Evolutionary conservation across 805 yeast genomes (phyloP).

Genomic region (Wickerhamomyces silvicola): DNA sequence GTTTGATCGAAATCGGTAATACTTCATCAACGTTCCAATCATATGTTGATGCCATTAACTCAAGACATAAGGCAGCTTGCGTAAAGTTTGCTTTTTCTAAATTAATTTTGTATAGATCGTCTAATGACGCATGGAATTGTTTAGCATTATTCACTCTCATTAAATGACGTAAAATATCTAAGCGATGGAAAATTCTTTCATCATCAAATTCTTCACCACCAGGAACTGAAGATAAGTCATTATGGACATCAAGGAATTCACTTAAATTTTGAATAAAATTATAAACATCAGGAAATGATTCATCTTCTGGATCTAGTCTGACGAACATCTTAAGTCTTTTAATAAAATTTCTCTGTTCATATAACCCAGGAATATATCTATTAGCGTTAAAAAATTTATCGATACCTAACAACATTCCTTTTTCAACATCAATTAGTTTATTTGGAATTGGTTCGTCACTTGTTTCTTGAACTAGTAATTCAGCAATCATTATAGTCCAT

Average conservation of each 20-base stretch:
- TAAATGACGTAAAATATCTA: conserved; percentile 70
- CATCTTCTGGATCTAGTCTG: conserved; percentile 58
- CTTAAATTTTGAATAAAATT: conserved; percentile 47
- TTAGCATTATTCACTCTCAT: conserved; percentile 76
- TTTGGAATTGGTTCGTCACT: conserved; percentile 54
- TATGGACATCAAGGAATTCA: conserved; percentile 57
- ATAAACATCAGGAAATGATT: conserved; percentile 44
- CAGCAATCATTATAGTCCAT: conserved; percentile 68
- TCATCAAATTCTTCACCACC: conserved; percentile 79
- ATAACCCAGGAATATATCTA: conserved; percentile 47
- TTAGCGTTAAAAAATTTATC: conserved; percentile 57
- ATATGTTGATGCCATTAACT: conserved; percentile 69
- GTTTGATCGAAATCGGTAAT: conserved; percentile 53
- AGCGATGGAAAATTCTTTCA: conserved; percentile 74
- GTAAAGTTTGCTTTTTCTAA: conserved; percentile 53
- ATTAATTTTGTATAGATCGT: conserved; percentile 65
- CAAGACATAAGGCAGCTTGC: conserved; percentile 80
- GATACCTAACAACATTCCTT: conserved; percentile 55
- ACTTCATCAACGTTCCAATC: conserved; percentile 59
- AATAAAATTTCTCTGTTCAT: conserved; percentile 50
- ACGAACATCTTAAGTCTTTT: conserved; percentile 42
- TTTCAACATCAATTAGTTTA: conserved; percentile 52
- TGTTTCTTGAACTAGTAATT: conserved; percentile 48
- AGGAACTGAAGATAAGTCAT: conserved; percentile 69
- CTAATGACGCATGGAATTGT: conserved; percentile 70